These are phyloP conservation scores for Moricandia arvensis DNA, from an alignment of 345 rosid genomes.

Conservation along the genomic window DNA sequence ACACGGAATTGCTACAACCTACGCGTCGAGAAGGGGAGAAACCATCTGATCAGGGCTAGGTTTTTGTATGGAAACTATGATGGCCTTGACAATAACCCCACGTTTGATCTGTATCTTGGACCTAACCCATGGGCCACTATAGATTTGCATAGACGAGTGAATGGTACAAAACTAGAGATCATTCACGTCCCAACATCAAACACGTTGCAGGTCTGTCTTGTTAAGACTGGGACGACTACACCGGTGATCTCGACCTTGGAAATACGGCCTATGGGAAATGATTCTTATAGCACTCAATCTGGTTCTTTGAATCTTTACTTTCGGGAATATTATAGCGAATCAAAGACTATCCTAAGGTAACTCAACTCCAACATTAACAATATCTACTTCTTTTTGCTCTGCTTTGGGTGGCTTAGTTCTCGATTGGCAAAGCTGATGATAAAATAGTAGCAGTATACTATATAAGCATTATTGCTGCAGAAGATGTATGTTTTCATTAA, in stretches of 20 bases:
- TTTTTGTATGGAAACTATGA: conserved; percentile 49
- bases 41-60: conserved; percentile 35
- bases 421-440: too few relatives aligned
- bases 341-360: neutral
- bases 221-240: conserved; percentile 24
- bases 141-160: neutral
- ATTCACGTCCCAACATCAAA: conserved; percentile 20
- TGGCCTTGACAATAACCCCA: neutral
- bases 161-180: neutral
- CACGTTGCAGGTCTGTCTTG: conserved; percentile 31
- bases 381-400: neutral
- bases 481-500: too few relatives aligned
- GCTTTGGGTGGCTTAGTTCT: neutral
- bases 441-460: too few relatives aligned
- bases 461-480: too few relatives aligned
- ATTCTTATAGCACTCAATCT: neutral
- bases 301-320: neutral
- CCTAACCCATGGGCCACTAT: conserved; percentile 32
- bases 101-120: conserved; percentile 29
- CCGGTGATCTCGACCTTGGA: conserved; percentile 26
- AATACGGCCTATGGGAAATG: conserved; percentile 12
- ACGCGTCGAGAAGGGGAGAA: conserved; percentile 26
- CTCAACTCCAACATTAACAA: conserved; percentile 1
- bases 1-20: conserved; percentile 45
- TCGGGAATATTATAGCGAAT: neutral